phyloP scores from a whole-genome alignment of 2,329 filamentous ascomycete genomes.

The Aspergillus texensis region DNA sequence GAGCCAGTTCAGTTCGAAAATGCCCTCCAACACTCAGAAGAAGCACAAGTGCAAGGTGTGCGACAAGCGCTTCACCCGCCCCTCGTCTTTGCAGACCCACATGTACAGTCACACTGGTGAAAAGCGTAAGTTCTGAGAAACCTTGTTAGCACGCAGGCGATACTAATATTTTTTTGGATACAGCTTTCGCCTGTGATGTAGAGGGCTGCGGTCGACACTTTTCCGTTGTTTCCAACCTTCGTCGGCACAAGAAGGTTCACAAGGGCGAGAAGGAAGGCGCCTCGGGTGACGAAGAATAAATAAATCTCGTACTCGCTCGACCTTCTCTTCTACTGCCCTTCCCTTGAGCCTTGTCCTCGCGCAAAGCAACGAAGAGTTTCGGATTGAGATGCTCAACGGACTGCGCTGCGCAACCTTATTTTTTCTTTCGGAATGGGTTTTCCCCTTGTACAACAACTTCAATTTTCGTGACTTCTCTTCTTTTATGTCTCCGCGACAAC shows the following conservation, averaged over 20 bases:
- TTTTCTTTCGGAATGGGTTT: conserved; percentile 22
- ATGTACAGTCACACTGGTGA: conserved; percentile 99
- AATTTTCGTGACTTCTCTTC: conserved; percentile 25
- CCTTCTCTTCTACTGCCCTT: conserved; percentile 14
- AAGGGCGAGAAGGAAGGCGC: conserved; percentile 60
- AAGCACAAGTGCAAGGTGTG: conserved; percentile 99
- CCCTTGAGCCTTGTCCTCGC: conserved; percentile 17
- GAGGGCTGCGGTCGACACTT: conserved; percentile 95
- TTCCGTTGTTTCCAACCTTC: conserved; percentile 93
- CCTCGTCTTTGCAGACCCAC: conserved; percentile 92
- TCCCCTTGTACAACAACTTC: conserved; percentile 37
- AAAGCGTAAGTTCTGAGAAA: conserved; percentile 74
- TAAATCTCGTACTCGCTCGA: conserved; percentile 3
- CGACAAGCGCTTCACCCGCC: conserved; percentile 94
- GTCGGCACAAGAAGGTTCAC: conserved; percentile 94
- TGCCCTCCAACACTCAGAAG: conserved; percentile 94
- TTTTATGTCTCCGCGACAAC: conserved; percentile 24
- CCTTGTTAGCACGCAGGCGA: neutral
- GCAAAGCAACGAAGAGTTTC: conserved; percentile 8
- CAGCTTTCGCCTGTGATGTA: conserved; percentile 91
- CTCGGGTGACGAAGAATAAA: conserved; percentile 46
- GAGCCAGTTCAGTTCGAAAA: conserved; percentile 96
- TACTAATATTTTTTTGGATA: conserved; percentile 22
- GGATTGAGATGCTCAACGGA: conserved; percentile 12
- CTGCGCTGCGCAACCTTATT: conserved; percentile 14